Evolutionary conservation across 2,329 filamentous ascomycete genomes (phyloP).

Genomic region (Fonsecaea erecta): DNA sequence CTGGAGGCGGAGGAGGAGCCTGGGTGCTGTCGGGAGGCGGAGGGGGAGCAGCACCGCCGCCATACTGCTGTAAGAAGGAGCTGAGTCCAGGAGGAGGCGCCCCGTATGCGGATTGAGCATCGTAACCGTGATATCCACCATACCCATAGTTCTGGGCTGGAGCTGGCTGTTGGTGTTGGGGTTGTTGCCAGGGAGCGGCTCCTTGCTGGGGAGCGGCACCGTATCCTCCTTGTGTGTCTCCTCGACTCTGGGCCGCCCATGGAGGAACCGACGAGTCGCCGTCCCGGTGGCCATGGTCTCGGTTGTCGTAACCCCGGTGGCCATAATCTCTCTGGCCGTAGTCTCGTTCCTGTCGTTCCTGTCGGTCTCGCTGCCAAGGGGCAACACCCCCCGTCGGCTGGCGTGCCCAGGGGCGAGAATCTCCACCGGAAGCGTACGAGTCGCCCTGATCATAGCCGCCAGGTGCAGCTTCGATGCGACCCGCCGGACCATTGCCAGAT

Average conservation of each 20-base stretch:
- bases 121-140: conserved; percentile 53
- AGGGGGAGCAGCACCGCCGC: conserved; percentile 55
- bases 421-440: conserved; percentile 42
- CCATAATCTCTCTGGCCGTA: conserved; percentile 45
- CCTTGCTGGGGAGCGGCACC: conserved; percentile 59
- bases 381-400: conserved; percentile 54
- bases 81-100: conserved; percentile 61
- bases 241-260: conserved; percentile 43
- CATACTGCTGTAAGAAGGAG: conserved; percentile 66
- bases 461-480: conserved; percentile 85
- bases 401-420: conserved; percentile 59
- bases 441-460: conserved; percentile 54
- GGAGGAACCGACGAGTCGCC: conserved; percentile 43
- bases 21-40: conserved; percentile 52
- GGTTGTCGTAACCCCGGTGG: conserved; percentile 46
- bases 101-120: conserved; percentile 48
- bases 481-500: conserved; percentile 64
- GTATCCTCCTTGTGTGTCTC: conserved; percentile 48
- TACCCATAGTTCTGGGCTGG: conserved; percentile 65
- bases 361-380: conserved; percentile 69
- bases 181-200: conserved; percentile 54
- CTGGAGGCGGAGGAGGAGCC: conserved; percentile 47
- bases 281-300: conserved; percentile 37
- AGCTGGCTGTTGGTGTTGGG: conserved; percentile 63
- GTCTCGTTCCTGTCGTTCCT: conserved; percentile 56